Base-by-base conservation (phyloP, 306 rosid species). In the Trichosanthes truncata region DNA sequence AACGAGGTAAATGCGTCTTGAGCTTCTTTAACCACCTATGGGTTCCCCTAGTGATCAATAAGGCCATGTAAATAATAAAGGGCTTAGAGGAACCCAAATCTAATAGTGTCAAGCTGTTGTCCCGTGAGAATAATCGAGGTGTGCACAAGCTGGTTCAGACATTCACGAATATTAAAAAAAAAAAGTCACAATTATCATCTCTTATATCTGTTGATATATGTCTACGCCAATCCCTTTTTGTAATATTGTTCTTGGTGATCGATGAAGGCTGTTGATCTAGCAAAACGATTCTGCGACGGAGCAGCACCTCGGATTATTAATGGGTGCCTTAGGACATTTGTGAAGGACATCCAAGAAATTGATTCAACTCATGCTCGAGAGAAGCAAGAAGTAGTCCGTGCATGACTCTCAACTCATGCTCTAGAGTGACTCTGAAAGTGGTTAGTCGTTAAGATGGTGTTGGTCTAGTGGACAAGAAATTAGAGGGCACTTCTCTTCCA, bases 201-300 rank as follows among this genome's bases (percentile, higher is more conserved):
- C 20, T 23, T 45, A 26, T 25, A 14, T 72, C 57, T 46, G 40
- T 72, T 72, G 25, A 26, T 15, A 73, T 23, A 15, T 72, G 61
- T 35, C 9, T 74, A 20, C 1, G n/a, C 13, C 25, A 40, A 67
- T 26, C 45, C 56, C 20, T 51, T 3, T 56, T 21, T 74, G 43
- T 25, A 33, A 71, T 13, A 71, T 52, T 12, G 23, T n/a, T 48
- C 1, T 31, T 45, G 25, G 75, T 31, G 5, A 52, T 20, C 15
- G 48, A 43, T 83, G 88, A 81, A 92, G 98, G 98, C 97, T 4
- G 92, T 92, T 74, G 98, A 94, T 92, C 93, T 94, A 6, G 93
- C 97, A 33, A 94, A 94, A 80, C 94, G 98, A 68, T 94, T 91
- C 82, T 94, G 97, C 76, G 98, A 94, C 46, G 98, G 98, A 84